Percentiles rank a stretch among this genome's conserved stretches.
These are phyloP conservation scores for Madurella fahalii DNA, from an alignment of 2,329 filamentous ascomycete species.

Conservation along the genomic window DNA sequence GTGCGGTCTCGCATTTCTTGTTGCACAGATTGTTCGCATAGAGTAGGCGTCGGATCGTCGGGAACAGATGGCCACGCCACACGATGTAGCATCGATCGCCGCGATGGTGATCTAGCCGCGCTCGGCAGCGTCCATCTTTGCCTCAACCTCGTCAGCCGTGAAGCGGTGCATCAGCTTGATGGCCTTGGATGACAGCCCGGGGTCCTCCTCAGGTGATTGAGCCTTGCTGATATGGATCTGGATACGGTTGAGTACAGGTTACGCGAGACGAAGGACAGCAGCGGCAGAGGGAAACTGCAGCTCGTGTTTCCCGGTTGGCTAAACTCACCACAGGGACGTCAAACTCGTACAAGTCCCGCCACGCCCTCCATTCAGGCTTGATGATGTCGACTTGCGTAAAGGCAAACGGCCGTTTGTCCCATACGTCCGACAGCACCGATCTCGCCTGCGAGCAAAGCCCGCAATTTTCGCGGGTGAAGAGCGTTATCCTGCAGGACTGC, in stretches of 20 bases:
- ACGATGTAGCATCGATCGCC: slow-evolving; percentile 7
- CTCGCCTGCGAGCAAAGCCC: slow-evolving; percentile 67
- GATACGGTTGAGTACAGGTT: not conserved
- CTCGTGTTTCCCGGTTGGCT: not conserved
- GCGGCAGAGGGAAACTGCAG: not conserved
- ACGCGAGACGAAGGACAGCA: not conserved
- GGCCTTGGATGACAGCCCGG: slow-evolving; percentile 53
- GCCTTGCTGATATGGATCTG: slow-evolving; percentile 62
- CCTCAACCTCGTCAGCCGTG: slow-evolving; percentile 60
- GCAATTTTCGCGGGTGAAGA: slow-evolving; percentile 71
- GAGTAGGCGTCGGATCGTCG: not conserved
- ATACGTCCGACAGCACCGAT: slow-evolving; percentile 62
- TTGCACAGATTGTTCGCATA: not conserved
- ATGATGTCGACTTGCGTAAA: slow-evolving; percentile 69
- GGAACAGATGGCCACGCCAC: not conserved
- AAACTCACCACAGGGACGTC: slow-evolving; percentile 71
- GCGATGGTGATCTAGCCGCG: slow-evolving; percentile 6
- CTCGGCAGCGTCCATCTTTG: slow-evolving; percentile 62
- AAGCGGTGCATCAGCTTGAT: slow-evolving; percentile 77
- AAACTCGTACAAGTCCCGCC: slow-evolving; percentile 74
- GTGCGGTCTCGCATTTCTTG: not conserved
- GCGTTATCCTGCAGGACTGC: slow-evolving; percentile 61
- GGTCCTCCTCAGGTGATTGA: slow-evolving; percentile 46
- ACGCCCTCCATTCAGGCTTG: slow-evolving; percentile 56
- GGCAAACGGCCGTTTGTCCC: slow-evolving; percentile 62